A percentile compares a stretch with the other conserved stretches of the same genome.
These are phyloP conservation scores for Ramaria rubella DNA, from an alignment of 768 basidiomycete genomes.

Conservation along the genomic window DNA sequence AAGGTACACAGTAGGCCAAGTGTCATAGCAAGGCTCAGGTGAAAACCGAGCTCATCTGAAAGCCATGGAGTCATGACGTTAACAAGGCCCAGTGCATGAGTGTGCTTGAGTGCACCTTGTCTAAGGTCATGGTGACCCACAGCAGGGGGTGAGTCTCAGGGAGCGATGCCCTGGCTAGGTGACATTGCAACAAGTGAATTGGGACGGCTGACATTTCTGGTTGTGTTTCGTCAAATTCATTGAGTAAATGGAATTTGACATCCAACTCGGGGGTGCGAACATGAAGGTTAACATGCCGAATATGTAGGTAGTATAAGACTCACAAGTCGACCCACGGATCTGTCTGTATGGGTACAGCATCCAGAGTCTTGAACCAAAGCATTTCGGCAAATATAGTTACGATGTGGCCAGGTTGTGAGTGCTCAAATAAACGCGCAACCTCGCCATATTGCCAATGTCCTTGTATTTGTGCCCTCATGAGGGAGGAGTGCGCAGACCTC, in stretches of 20 bases:
- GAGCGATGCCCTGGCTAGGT: background rate
- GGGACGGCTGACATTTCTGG: background rate
- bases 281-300: background rate
- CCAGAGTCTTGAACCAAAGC: slow-evolving; percentile 4
- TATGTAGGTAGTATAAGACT: background rate
- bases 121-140: background rate
- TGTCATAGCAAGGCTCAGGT: background rate
- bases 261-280: slow-evolving; percentile 19
- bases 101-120: background rate
- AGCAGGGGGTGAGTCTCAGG: background rate
- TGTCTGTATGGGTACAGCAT: background rate
- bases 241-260: slow-evolving; percentile 14
- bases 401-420: slow-evolving; percentile 12
- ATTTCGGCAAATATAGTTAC: slow-evolving; percentile 4
- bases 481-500: too few species aligned
- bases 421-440: slow-evolving; percentile 12
- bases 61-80: background rate
- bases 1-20: background rate
- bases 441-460: slow-evolving; percentile 13
- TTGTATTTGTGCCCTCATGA: too few species aligned
- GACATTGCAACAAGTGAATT: background rate
- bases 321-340: slow-evolving; percentile 16
- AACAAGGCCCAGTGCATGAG: too few species aligned
- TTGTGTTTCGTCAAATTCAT: slow-evolving; percentile 5
- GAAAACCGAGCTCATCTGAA: background rate